These are phyloP conservation scores for Paracamarosporium sp. DNA, from an alignment of 2,329 filamentous ascomycete genomes.

Conservation along the genomic window DNA sequence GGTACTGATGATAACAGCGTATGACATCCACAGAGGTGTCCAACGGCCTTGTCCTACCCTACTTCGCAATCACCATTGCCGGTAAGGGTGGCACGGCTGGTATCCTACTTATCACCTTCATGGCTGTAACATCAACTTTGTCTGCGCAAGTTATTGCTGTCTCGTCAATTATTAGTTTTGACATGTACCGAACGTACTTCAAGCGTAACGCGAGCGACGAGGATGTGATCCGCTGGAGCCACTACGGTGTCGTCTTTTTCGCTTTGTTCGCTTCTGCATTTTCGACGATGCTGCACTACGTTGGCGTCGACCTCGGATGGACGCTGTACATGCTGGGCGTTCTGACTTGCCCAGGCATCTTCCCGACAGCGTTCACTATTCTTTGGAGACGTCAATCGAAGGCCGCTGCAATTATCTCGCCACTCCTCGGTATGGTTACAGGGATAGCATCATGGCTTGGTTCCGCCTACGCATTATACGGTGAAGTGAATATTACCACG, in stretches of 20 bases:
- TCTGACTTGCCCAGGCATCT: constrained; percentile 61
- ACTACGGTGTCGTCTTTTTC: constrained; percentile 61
- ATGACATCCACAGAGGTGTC: constrained; percentile 49
- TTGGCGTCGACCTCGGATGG: constrained; percentile 62
- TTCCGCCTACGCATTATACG: constrained; percentile 54
- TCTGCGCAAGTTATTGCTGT: constrained; percentile 62
- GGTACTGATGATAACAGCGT: constrained; percentile 19
- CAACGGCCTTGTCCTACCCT: constrained; percentile 47
- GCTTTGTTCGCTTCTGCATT: constrained; percentile 60
- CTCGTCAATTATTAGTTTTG: constrained; percentile 61
- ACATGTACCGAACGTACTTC: constrained; percentile 61
- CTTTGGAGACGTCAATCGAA: constrained; percentile 60
- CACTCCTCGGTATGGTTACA: constrained; percentile 58
- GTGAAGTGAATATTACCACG: constrained; percentile 55
- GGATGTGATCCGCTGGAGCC: constrained; percentile 60
- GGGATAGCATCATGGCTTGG: constrained; percentile 62
- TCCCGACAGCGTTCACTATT: constrained; percentile 61
- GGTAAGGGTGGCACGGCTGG: constrained; percentile 49
- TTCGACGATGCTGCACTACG: constrained; percentile 61
- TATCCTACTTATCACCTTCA: constrained; percentile 49
- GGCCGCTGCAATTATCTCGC: constrained; percentile 58
- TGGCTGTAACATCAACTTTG: constrained; percentile 56
- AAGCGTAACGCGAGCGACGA: constrained; percentile 54
- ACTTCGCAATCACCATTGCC: constrained; percentile 47
- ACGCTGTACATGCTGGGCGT: constrained; percentile 63